Conservation (phyloP, 2,329 filamentous ascomycete genomes). For the Rasamsonia emersonii region DNA sequence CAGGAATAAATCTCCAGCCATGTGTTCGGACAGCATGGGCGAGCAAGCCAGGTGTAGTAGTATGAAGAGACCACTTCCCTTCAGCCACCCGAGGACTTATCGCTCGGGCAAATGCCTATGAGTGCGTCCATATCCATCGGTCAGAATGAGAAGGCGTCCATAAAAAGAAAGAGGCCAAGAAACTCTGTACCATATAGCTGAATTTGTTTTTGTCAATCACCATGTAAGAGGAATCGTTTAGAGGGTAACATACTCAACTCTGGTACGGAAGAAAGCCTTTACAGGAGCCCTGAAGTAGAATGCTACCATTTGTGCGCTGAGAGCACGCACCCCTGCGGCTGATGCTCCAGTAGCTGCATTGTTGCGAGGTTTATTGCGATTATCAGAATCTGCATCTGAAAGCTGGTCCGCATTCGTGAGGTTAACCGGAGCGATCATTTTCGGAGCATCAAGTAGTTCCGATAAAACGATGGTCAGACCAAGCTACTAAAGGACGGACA, state of each 20-base stretch:
- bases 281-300: slow-evolving; percentile 90
- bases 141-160: slow-evolving; percentile 4
- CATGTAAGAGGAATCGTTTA: neutral
- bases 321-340: slow-evolving; percentile 71
- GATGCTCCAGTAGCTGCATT: slow-evolving; percentile 66
- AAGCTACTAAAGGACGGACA: too few species aligned
- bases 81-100: slow-evolving; percentile 47
- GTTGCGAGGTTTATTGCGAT: slow-evolving; percentile 41
- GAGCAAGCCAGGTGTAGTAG: slow-evolving; percentile 53
- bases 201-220: slow-evolving; percentile 11
- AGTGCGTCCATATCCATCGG: slow-evolving; percentile 4
- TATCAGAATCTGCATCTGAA: slow-evolving; percentile 13
- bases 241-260: slow-evolving; percentile 64
- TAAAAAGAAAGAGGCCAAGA: slow-evolving; percentile 4
- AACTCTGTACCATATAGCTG: slow-evolving; percentile 43
- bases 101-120: slow-evolving; percentile 52
- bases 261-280: slow-evolving; percentile 83
- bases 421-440: neutral
- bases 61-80: slow-evolving; percentile 49
- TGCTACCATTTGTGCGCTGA: slow-evolving; percentile 73
- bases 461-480: too few species aligned
- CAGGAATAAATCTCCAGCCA: slow-evolving; percentile 56
- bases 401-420: neutral
- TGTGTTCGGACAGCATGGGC: slow-evolving; percentile 53
- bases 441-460: too few species aligned